Evolutionary conservation across 2,329 filamentous ascomycete genomes (phyloP), one percentile per base, ranked within the genome.

Genomic region (Colletotrichum gigasporum): DNA sequence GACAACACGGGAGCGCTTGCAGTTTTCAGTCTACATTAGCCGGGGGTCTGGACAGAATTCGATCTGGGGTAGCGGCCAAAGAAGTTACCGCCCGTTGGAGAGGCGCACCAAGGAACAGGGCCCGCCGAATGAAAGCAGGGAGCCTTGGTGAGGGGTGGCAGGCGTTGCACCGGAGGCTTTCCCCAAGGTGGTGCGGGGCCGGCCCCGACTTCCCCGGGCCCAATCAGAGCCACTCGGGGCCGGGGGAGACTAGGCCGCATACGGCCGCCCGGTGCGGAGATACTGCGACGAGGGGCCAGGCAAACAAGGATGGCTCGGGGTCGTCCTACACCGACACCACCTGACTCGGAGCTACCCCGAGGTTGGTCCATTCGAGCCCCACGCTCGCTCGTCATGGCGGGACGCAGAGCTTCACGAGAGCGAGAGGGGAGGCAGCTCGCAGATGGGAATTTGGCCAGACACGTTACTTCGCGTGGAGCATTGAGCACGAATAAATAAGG

Each of bases 301-400:
- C 34, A 20, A 44, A 5, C 39, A 26, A 8, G 37, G 55, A 53
- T 52, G 16, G 9, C 39, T 64, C 34, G 55, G 61, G 55, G 55
- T 53, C 47, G 55, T 48, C 14, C 48, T 64, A 60, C 47, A 48
- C 32, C 39, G 55, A 53, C 14, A 47, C 39, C 24, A 32, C 55
- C 56, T 64, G 62, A 61, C 62, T 61, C 62, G 56, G 50, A 64
- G 56, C 62, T 61, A 61, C 56, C 62, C 62, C 62, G 62, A 61
- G 42, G 34, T 22, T 24, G 20, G 24, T 22, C 16, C 32, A 32
- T 47, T 37, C 26, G 39, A 35, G 62, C 62, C 56, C 62, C 56
- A 50, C 56, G 56, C 18, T 54, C 28, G 35, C 42, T 64, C 62
- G 56, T 64, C 62, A 55, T 54, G 42, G 62, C 42, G 62, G 62